A percentile compares a stretch with the other conserved stretches of the same genome.
phyloP scores from a whole-genome alignment of 768 basidiomycete species.

The Amanita phalloides region DNA sequence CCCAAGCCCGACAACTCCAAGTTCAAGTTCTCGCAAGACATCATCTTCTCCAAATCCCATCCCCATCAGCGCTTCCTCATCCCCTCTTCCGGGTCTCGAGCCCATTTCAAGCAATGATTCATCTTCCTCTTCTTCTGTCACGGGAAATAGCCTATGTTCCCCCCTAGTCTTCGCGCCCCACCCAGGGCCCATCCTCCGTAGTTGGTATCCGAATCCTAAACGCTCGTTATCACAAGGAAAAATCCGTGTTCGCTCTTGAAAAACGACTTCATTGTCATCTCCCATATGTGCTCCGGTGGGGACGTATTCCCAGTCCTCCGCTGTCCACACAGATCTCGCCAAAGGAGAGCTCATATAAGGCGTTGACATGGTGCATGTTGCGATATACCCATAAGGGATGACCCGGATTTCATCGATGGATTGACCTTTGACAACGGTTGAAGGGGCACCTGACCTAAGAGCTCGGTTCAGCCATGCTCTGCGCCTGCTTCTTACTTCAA shows the following conservation, averaged over 20 bases:
- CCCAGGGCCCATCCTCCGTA: conserved; percentile 8
- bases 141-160: conserved; percentile 25
- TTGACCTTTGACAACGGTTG: neutral
- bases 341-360: conserved; percentile 45
- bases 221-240: neutral
- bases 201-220: conserved; percentile 4
- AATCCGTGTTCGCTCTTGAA: neutral
- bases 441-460: conserved; percentile 13
- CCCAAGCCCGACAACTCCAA: conserved; percentile 17
- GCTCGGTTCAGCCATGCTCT: conserved; percentile 57
- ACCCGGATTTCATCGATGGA: neutral
- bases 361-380: conserved; percentile 34
- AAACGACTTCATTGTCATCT: conserved; percentile 1
- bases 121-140: conserved; percentile 27
- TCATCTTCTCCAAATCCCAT: conserved; percentile 13
- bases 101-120: conserved; percentile 4
- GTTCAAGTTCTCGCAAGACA: conserved; percentile 19
- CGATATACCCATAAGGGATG: conserved; percentile 5
- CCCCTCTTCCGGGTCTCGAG: conserved; percentile 2
- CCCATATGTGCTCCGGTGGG: neutral
- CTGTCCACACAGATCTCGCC: conserved; percentile 24
- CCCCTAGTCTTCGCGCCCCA: neutral
- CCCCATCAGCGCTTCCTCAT: conserved; percentile 13
- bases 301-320: conserved; percentile 22
- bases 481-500: conserved; percentile 50